Base-by-base conservation (phyloP, 2,329 filamentous ascomycete species). In the Fusarium decemcellulare region DNA sequence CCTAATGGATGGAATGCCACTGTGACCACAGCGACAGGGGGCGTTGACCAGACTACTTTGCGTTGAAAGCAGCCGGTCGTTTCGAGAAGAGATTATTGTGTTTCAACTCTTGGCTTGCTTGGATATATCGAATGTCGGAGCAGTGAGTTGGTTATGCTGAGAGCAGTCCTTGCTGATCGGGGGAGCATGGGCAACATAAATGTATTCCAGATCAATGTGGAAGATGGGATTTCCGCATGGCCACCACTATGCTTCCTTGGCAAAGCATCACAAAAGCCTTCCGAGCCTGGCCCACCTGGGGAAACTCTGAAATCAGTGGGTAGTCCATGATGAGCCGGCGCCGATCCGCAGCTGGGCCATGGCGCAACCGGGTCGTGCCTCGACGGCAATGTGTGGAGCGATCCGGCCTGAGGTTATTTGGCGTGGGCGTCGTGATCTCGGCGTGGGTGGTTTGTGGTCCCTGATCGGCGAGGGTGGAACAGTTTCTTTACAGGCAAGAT, bases 141-240 rank as follows among this genome's bases (percentile, higher is more conserved):
- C 23, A 66, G 43, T 12, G 32, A 32, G 12, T 18, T 50, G 43
- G 8, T 18, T 61, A 18, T 23, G 15, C 34, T 46, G n/a, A 2
- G 23, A 30, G 42, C 30, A 15, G 32, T 5, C 16, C 10, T 16
- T 29, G 2, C 9, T 14, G 7, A 4, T 9, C 8, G 3, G 27
- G 39, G 57, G 67, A 58, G 27, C 11, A 5, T 27, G 18, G 14
- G 16, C 14, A 46, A 59, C 32, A 72, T 73, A 73, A 72, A 73
- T 53, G 48, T 43, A 56, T 40, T 32, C 42, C 40, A 18, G 15
- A 8, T 30, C 7, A 30, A 32, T 32, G 40, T 34, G 61, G 11
- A 40, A 53, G 36, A 48, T 23, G 44, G 39, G 50, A 40, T 30
- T 50, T 52, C 37, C 37, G 39, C 50, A 50, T 37, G 30, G n/a